Evolutionary conservation across 352 stramenopile genomes (phyloP).

Genomic region (Pythium volutum): DNA sequence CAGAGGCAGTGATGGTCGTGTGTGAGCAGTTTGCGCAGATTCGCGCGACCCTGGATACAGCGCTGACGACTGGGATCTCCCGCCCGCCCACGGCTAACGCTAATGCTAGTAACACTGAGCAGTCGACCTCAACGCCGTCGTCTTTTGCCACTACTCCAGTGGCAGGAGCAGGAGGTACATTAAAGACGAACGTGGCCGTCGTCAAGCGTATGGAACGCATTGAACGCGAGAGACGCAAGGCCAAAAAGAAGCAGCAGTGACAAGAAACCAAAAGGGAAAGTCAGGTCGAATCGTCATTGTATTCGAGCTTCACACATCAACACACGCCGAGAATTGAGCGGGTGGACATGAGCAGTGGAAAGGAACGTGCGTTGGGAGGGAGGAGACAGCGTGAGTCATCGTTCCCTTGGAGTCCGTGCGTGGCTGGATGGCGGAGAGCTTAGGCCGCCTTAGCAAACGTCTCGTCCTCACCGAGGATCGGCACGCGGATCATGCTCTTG

Average conservation of each 20-base stretch:
- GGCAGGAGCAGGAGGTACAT: background rate
- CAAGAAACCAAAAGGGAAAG: background rate
- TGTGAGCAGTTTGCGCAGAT: slow-evolving; percentile 8
- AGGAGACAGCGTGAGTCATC: too few relatives aligned
- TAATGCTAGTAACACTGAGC: background rate
- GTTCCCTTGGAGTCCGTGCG: too few relatives aligned
- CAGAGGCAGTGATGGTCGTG: background rate
- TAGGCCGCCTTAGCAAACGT: slow-evolving; percentile 41
- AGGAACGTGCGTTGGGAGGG: too few relatives aligned
- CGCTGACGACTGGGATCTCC: background rate
- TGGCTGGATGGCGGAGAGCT: slow-evolving; percentile 3
- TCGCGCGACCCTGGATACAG: background rate
- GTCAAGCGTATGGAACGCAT: slow-evolving; percentile 23
- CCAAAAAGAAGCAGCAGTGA: slow-evolving; percentile 3
- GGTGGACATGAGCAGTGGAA: too few relatives aligned
- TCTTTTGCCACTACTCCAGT: background rate
- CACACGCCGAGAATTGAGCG: too few relatives aligned
- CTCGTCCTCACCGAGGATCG: slow-evolving; percentile 32
- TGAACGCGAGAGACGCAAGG: slow-evolving; percentile 20
- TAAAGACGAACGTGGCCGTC: background rate
- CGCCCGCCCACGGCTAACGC: background rate
- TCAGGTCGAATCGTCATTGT: too few relatives aligned
- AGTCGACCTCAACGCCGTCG: background rate
- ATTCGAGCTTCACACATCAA: too few relatives aligned
- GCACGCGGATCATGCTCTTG: slow-evolving; percentile 50